A percentile compares a stretch with the other conserved stretches of the same genome.
phyloP scores from a whole-genome alignment of 495 filamentous ascomycete species.

The Apiosordaria backusii region DNA sequence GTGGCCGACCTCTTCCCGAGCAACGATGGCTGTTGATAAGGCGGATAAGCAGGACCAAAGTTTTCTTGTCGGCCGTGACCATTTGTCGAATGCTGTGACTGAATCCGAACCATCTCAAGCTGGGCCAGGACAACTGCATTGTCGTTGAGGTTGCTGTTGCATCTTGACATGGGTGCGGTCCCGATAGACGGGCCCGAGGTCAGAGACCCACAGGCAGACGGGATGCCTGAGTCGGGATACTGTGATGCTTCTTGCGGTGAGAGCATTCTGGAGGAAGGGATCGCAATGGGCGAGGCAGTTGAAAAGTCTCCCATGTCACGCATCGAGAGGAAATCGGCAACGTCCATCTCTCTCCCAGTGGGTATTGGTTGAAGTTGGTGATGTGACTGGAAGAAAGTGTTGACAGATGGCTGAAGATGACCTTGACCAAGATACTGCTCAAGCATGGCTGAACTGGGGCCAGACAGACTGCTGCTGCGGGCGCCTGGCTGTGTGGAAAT shows the following conservation, averaged over 20 bases:
- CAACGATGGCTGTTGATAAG: conserved; percentile 23
- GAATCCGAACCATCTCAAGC: conserved; percentile 44
- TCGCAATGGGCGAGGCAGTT: conserved; percentile 21
- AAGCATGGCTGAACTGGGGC: conserved; percentile 7
- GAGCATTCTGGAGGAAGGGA: conserved; percentile 16
- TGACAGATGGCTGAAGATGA: conserved; percentile 19
- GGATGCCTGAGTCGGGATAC: conserved; percentile 20
- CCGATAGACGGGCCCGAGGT: conserved; percentile 43
- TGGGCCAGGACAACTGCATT: conserved; percentile 34
- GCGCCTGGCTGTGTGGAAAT: conserved; percentile 11
- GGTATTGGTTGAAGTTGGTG: conserved; percentile 9
- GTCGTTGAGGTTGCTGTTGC: conserved; percentile 42
- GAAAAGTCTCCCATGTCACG: conserved; percentile 10
- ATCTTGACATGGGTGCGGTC: conserved; percentile 44
- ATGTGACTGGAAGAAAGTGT: conserved; percentile 15
- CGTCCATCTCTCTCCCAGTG: conserved; percentile 21
- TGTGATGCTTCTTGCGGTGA: conserved; percentile 18
- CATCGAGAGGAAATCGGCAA: conserved; percentile 26
- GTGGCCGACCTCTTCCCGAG: conserved; percentile 34
- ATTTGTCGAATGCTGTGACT: conserved; percentile 38
- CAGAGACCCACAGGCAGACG: conserved; percentile 44
- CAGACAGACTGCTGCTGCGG: conserved; percentile 5
- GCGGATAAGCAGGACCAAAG: conserved; percentile 18
- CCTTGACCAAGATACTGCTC: conserved; percentile 17
- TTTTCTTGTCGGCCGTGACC: conserved; percentile 32